Percentiles rank a stretch among this genome's conserved stretches.
These are phyloP conservation scores for Aspergillus ellipticus DNA, from an alignment of 495 filamentous ascomycete genomes.

Conservation along the genomic window DNA sequence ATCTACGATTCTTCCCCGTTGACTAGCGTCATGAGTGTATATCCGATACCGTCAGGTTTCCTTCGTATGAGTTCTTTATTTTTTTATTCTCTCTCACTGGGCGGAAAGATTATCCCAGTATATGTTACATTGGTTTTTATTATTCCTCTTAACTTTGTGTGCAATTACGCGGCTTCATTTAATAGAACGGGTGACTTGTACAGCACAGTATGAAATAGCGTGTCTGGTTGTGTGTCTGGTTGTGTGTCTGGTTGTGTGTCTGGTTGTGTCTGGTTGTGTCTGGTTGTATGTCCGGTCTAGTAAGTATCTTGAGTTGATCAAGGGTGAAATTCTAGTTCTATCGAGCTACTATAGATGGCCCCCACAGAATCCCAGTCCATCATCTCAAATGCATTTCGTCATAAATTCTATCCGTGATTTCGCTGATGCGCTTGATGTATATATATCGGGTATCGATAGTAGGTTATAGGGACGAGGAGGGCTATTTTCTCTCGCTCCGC, in stretches of 20 bases:
- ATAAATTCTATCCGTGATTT: not conserved
- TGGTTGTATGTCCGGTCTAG: no score
- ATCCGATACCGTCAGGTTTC: not conserved
- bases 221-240: no score
- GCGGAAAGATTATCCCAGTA: not conserved
- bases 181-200: not conserved
- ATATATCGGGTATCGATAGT: not conserved
- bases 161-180: not conserved
- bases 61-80: slow-evolving; percentile 6
- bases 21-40: slow-evolving; percentile 9
- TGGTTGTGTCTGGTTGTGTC: no score
- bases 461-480: not conserved
- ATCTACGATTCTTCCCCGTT: not conserved
- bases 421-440: not conserved
- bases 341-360: not conserved
- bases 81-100: not conserved
- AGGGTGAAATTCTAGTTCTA: not conserved
- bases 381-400: not conserved
- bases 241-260: no score
- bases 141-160: not conserved
- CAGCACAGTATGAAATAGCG: no score
- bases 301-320: no score
- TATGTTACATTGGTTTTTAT: not conserved
- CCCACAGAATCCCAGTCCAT: not conserved
- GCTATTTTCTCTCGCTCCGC: not conserved